Evolutionary conservation across 1,284 basidiomycete genomes (phyloP).

Genomic region (Leccinum subfulvum): DNA sequence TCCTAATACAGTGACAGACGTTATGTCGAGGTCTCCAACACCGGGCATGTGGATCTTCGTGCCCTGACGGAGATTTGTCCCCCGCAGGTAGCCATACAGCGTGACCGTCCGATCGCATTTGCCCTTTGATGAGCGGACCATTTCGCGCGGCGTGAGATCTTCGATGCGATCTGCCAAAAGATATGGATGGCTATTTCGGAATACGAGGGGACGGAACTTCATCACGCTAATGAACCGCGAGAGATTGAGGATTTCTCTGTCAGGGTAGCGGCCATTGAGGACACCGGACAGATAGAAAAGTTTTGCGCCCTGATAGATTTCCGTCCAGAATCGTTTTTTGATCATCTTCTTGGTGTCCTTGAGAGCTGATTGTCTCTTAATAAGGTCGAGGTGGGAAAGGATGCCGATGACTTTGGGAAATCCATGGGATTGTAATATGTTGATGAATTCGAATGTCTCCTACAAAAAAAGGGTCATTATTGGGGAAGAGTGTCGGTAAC

Average conservation of each 20-base stretch:
- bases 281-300: slow-evolving; percentile 98
- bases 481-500: neutral
- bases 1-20: slow-evolving; percentile 71
- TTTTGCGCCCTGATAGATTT: slow-evolving; percentile 98
- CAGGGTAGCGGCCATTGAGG: slow-evolving; percentile 97
- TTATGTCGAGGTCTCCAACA: slow-evolving; percentile 83
- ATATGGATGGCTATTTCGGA: slow-evolving; percentile 95
- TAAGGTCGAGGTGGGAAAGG: slow-evolving; percentile 94
- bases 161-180: slow-evolving; percentile 95
- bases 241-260: slow-evolving; percentile 94
- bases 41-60: slow-evolving; percentile 96
- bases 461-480: slow-evolving; percentile 32
- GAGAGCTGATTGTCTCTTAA: slow-evolving; percentile 88
- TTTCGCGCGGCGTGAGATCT: slow-evolving; percentile 90
- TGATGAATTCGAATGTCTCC: slow-evolving; percentile 99
- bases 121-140: slow-evolving; percentile 73
- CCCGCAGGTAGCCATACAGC: slow-evolving; percentile 86
- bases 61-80: slow-evolving; percentile 80
- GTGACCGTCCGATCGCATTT: slow-evolving; percentile 91
- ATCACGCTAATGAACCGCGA: slow-evolving; percentile 96
- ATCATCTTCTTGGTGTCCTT: slow-evolving; percentile 92
- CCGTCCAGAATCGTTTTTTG: slow-evolving; percentile 99
- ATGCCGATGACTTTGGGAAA: slow-evolving; percentile 98
- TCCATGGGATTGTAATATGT: slow-evolving; percentile 94
- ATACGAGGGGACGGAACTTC: slow-evolving; percentile 97